These are phyloP conservation scores for Mycena capillaripes DNA, from an alignment of 768 basidiomycete species.

Conservation along the genomic window DNA sequence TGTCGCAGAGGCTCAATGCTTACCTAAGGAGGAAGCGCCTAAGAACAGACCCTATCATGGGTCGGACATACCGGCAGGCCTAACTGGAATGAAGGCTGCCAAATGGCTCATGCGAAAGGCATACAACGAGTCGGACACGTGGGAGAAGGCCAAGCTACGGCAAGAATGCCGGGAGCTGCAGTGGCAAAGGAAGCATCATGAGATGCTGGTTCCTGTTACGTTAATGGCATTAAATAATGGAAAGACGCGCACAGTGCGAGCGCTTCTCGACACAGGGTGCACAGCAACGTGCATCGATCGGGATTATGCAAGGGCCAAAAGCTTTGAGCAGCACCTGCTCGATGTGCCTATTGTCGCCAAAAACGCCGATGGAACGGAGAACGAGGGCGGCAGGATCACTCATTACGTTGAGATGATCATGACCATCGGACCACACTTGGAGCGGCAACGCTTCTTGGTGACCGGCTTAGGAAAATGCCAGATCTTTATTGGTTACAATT, in stretches of 20 bases:
- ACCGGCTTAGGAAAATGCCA: constrained; percentile 39
- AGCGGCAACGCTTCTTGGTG: constrained; percentile 37
- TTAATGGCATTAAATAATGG: background rate
- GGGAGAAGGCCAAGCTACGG: too few species aligned
- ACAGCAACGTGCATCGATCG: background rate
- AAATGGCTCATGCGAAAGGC: too few species aligned
- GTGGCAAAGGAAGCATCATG: background rate
- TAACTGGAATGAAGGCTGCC: too few species aligned
- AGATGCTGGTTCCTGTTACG: background rate
- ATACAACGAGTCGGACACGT: too few species aligned
- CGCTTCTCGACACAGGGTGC: background rate
- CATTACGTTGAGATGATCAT: constrained; percentile 39
- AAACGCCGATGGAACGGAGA: constrained; percentile 40
- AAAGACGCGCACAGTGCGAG: background rate
- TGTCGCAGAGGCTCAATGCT: too few species aligned
- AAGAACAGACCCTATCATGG: too few species aligned
- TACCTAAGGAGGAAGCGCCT: too few species aligned
- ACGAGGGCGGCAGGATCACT: constrained; percentile 37
- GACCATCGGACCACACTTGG: constrained; percentile 35
- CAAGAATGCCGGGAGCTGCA: background rate
- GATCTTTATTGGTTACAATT: constrained; percentile 40
- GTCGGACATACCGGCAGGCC: too few species aligned
- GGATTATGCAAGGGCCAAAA: background rate
- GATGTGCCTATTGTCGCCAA: background rate
- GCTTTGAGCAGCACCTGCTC: background rate